Base-by-base conservation (phyloP, 345 rosid genomes). In the Draba incana region DNA sequence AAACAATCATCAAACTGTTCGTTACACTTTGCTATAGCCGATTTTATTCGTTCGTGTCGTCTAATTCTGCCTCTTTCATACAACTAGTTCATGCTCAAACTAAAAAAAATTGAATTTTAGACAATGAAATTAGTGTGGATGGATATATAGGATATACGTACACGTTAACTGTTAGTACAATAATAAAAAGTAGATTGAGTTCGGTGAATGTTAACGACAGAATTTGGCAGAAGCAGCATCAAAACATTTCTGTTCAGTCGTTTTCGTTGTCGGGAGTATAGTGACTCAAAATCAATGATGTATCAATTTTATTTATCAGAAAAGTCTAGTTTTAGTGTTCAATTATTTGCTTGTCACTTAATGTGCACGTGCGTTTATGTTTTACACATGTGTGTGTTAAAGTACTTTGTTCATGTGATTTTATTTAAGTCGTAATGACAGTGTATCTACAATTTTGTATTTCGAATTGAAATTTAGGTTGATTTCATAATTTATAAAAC, bases 251-350 rank as follows among this genome's bases (percentile, higher is more conserved):
- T 62, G 48, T 53, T 70, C 10, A 70, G 68, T 62, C 68, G 68
- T 53, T 70, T 70, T 70, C 75, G 31, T 53, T 70, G 75, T 62
- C 75, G 55, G 62, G 62, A 62, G 30, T 15, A 35, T 35, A 53
- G 50, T 69, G 66, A 50, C 59, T 42, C 33, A 15, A 38, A 47
- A 68, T 10, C 39, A 70, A 43, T 70, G 54, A 61, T 70, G 62
- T 33, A 20, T 62, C 62, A 51, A 8, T 70, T 24, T 10, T 51
- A 23, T 13, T 61, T 49, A 31, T 24, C 15, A 62, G 39, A 52
- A 38, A 23, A 61, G 75, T 70, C 47, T 14, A 31, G 46, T 43
- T 52, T 61, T 55, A 61, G 16, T 62, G 68, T 52, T 52, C 67
- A 61, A 61, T 70, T 42, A 60, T 62, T n/a, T 61, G 27, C 41